These are phyloP conservation scores for Prunus campanulata DNA, from an alignment of 306 rosid species.

Conservation along the genomic window DNA sequence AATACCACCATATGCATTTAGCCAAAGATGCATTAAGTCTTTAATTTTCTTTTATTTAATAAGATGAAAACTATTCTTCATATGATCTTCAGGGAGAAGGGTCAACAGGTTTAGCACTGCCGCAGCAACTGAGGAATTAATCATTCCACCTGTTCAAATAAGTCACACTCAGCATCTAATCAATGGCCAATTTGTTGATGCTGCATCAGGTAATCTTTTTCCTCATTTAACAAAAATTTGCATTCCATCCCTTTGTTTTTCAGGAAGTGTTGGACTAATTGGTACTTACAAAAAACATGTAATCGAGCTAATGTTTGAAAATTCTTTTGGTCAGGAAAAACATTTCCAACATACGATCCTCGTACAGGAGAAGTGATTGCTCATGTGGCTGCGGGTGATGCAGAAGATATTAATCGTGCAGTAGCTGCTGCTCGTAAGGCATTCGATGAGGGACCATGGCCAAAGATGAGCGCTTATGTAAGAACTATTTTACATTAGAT, in stretches of 20 bases:
- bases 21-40: neutral
- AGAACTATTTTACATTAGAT: neutral
- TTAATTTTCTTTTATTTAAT: neutral
- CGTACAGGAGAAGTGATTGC: conserved; percentile 88
- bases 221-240: neutral
- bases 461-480: conserved; percentile 87
- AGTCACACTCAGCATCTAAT: conserved; percentile 64
- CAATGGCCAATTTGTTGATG: conserved; percentile 79
- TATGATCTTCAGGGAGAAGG: conserved; percentile 46
- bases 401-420: conserved; percentile 76
- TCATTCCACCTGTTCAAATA: conserved; percentile 69
- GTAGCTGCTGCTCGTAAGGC: conserved; percentile 95
- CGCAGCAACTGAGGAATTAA: conserved; percentile 53
- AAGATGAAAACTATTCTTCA: neutral
- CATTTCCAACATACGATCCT: conserved; percentile 85
- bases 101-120: conserved; percentile 56
- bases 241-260: neutral
- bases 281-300: neutral
- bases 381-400: conserved; percentile 76
- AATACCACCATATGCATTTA: neutral
- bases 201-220: conserved; percentile 64
- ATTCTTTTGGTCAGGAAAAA: conserved; percentile 57
- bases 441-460: conserved; percentile 98
- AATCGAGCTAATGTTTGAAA: conserved; percentile 13
- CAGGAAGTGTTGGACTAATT: neutral